A percentile compares a stretch with the other conserved stretches of the same genome.
These are phyloP conservation scores for Suhomyces chickasaworum DNA, from an alignment of 1,139 yeast species.

Conservation along the genomic window DNA sequence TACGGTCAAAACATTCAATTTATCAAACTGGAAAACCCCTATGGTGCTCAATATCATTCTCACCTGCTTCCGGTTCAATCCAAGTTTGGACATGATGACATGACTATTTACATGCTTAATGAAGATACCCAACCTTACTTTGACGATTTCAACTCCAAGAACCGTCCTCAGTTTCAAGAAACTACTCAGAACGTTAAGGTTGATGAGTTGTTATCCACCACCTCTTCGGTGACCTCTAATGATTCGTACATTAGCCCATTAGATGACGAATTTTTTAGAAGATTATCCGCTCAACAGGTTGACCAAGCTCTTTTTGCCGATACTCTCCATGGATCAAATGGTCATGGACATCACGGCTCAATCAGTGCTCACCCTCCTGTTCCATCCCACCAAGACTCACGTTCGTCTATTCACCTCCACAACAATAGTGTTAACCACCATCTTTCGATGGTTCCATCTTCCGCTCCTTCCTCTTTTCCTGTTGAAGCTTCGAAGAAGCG, in stretches of 20 bases:
- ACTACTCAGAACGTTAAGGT: slow-evolving; percentile 1
- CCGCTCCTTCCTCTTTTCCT: slow-evolving; percentile 4
- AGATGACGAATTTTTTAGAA: slow-evolving; percentile 24
- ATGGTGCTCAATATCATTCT: neutral
- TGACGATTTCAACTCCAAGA: slow-evolving; percentile 17
- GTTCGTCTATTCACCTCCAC: neutral
- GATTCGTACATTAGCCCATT: slow-evolving; percentile 21
- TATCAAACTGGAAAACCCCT: slow-evolving; percentile 2
- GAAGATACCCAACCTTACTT: slow-evolving; percentile 19
- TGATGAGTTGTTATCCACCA: slow-evolving; percentile 13
- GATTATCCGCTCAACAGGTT: slow-evolving; percentile 12
- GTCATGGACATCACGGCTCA: slow-evolving; percentile 1
- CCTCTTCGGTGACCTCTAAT: slow-evolving; percentile 17
- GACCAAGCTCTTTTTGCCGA: slow-evolving; percentile 4
- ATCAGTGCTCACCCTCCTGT: slow-evolving; percentile 1
- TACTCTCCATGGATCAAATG: neutral
- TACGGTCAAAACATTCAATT: slow-evolving; percentile 5
- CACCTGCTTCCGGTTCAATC: neutral
- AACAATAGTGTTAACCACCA: neutral
- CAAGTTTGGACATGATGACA: slow-evolving; percentile 4
- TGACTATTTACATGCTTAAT: slow-evolving; percentile 14
- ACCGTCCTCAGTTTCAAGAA: slow-evolving; percentile 5
- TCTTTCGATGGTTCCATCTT: neutral
- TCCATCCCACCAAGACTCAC: neutral
- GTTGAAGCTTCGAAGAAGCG: slow-evolving; percentile 14